These are phyloP conservation scores for Opeltia flavorubescens DNA, from an alignment of 495 filamentous ascomycete species.

Conservation along the genomic window DNA sequence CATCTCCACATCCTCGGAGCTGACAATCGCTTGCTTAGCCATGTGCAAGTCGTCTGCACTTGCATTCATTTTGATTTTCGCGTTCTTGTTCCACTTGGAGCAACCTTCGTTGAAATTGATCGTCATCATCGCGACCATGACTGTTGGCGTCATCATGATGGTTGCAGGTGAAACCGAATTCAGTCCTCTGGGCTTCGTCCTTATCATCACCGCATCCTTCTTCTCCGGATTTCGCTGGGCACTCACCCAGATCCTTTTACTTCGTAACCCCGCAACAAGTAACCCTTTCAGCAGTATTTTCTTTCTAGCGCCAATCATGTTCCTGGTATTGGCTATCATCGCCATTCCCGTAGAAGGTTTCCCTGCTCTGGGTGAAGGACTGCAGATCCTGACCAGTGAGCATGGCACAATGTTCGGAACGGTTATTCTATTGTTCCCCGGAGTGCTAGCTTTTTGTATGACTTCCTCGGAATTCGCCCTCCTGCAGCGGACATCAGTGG, in stretches of 20 bases:
- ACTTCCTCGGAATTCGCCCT: constrained; percentile 92
- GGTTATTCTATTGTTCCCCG: constrained; percentile 72
- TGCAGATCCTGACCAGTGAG: constrained; percentile 44
- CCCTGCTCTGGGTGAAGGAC: constrained; percentile 43
- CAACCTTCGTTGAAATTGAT: constrained; percentile 73
- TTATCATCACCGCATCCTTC: constrained; percentile 85
- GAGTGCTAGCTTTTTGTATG: constrained; percentile 89
- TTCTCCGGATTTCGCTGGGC: constrained; percentile 97
- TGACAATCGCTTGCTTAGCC: constrained; percentile 23
- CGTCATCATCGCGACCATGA: constrained; percentile 84
- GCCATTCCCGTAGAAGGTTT: constrained; percentile 81
- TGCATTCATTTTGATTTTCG: constrained; percentile 90
- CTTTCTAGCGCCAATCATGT: constrained; percentile 95
- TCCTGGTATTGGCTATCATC: constrained; percentile 62
- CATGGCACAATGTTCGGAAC: constrained; percentile 47
- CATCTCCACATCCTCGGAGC: neutral
- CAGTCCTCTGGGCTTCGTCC: constrained; percentile 70
- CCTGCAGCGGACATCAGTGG: constrained; percentile 86
- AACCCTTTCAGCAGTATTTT: constrained; percentile 97
- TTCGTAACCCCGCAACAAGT: constrained; percentile 86
- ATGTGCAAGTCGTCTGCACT: constrained; percentile 99
- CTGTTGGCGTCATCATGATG: constrained; percentile 94
- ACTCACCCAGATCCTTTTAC: constrained; percentile 86
- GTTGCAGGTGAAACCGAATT: constrained; percentile 93
- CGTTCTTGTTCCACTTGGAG: constrained; percentile 88